Conservation (phyloP, 1,284 basidiomycete genomes). For the Meira nashicola region DNA sequence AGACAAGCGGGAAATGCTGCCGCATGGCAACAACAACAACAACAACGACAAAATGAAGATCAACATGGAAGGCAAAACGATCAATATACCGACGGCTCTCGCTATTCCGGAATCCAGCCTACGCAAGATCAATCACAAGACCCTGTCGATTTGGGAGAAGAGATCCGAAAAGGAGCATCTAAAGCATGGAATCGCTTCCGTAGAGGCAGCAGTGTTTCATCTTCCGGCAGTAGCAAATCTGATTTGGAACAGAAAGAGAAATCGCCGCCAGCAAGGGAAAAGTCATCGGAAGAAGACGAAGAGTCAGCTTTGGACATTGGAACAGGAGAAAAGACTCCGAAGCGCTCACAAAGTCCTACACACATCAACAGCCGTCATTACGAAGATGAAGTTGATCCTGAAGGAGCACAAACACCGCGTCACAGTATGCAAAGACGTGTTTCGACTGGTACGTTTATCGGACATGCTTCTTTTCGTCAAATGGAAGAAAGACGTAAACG, state of each 20-base stretch:
- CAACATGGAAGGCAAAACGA: neutral
- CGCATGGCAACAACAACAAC: constrained; percentile 8
- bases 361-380: neutral
- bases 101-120: neutral
- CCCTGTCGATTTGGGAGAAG: constrained; percentile 39
- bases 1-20: constrained; percentile 7
- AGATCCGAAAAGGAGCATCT: constrained; percentile 31
- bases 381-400: constrained; percentile 18
- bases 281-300: neutral
- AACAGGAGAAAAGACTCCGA: constrained; percentile 9
- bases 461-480: constrained; percentile 22
- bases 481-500: constrained; percentile 36
- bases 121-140: constrained; percentile 12
- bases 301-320: neutral
- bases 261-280: neutral
- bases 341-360: neutral
- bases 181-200: constrained; percentile 35
- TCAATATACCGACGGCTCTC: constrained; percentile 8
- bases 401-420: constrained; percentile 15
- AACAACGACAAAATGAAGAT: neutral
- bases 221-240: constrained; percentile 10
- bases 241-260: neutral
- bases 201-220: constrained; percentile 19
- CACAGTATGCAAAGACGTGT: constrained; percentile 26
- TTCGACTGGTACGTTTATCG: constrained; percentile 40